These are phyloP conservation scores for Suillus tomentosus DNA, from an alignment of 768 basidiomycete species.

Conservation along the genomic window DNA sequence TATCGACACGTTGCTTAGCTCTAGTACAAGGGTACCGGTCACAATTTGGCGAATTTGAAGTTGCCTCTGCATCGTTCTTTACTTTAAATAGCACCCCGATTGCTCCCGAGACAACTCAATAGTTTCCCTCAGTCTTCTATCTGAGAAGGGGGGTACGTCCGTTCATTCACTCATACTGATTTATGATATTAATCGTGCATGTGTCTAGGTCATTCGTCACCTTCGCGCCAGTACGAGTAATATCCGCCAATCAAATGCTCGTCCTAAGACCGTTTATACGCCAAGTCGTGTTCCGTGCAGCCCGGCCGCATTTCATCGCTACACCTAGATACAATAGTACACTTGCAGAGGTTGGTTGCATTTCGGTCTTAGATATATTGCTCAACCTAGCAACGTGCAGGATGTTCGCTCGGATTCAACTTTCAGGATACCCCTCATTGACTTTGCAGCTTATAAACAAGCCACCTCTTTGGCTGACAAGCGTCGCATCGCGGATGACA, in stretches of 20 bases:
- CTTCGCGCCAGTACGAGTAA: neutral
- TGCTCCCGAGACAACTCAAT: too few species aligned
- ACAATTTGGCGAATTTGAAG: too few species aligned
- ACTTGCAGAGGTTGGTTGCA: slow-evolving; percentile 27
- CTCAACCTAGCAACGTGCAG: slow-evolving; percentile 22
- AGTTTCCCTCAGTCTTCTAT: too few species aligned
- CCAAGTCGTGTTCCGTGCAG: slow-evolving; percentile 2
- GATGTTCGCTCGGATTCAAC: slow-evolving; percentile 38
- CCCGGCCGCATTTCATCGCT: neutral
- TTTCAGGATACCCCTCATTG: slow-evolving; percentile 74
- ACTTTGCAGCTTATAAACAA: slow-evolving; percentile 69
- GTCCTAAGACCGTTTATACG: neutral
- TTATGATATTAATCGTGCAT: too few species aligned
- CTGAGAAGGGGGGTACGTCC: too few species aligned
- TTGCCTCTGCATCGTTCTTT: too few species aligned
- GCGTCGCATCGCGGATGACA: slow-evolving; percentile 60
- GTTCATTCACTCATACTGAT: too few species aligned
- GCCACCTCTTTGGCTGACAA: slow-evolving; percentile 56
- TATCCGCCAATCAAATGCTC: neutral
- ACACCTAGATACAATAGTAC: slow-evolving; percentile 16
- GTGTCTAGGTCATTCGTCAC: too few species aligned
- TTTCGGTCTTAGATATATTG: neutral
- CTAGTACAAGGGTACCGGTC: too few species aligned
- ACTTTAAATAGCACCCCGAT: too few species aligned
- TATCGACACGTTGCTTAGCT: too few species aligned